Evolutionary conservation across 2,329 filamentous ascomycete genomes (phyloP).

Genomic region (Calonectria honghensis): DNA sequence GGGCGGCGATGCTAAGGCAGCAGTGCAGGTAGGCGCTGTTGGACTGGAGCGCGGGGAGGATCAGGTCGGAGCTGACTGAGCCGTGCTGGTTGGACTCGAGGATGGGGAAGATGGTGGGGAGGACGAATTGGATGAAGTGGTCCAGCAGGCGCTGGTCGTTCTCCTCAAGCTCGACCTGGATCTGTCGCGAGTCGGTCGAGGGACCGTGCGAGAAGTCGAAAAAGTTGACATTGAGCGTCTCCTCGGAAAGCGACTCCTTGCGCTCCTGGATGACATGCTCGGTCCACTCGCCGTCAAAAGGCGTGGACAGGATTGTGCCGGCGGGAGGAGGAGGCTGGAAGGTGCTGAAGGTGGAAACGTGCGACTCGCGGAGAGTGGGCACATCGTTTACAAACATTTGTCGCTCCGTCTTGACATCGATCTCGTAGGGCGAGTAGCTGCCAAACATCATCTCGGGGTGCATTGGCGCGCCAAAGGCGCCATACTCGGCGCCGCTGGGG

Average conservation of each 20-base stretch:
- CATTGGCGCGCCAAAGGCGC: conserved; percentile 78
- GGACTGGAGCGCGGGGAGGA: conserved; percentile 89
- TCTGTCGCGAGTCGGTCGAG: conserved; percentile 77
- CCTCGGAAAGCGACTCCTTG: conserved; percentile 80
- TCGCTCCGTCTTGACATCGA: conserved; percentile 96
- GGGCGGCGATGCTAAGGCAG: conserved; percentile 93
- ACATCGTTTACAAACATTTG: conserved; percentile 96
- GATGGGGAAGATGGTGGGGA: conserved; percentile 93
- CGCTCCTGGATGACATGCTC: conserved; percentile 61
- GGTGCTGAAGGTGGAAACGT: conserved; percentile 94
- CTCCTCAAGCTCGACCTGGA: conserved; percentile 89
- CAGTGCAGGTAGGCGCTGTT: conserved; percentile 97
- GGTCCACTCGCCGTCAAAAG: conserved; percentile 78
- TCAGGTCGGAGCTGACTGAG: conserved; percentile 85
- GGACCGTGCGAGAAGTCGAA: conserved; percentile 87
- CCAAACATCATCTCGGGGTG: conserved; percentile 76
- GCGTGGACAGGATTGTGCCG: conserved; percentile 79
- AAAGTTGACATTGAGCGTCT: conserved; percentile 83
- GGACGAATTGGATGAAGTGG: conserved; percentile 91
- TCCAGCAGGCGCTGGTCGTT: conserved; percentile 90
- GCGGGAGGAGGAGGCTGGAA: conserved; percentile 86
- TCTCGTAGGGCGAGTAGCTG: conserved; percentile 87
- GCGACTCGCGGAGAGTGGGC: conserved; percentile 88
- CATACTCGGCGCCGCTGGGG: conserved; percentile 73
- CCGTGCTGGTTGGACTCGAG: conserved; percentile 93